Evolutionary conservation across 2,329 filamentous ascomycete genomes (phyloP).

Genomic region (Periconia macrospinosa): DNA sequence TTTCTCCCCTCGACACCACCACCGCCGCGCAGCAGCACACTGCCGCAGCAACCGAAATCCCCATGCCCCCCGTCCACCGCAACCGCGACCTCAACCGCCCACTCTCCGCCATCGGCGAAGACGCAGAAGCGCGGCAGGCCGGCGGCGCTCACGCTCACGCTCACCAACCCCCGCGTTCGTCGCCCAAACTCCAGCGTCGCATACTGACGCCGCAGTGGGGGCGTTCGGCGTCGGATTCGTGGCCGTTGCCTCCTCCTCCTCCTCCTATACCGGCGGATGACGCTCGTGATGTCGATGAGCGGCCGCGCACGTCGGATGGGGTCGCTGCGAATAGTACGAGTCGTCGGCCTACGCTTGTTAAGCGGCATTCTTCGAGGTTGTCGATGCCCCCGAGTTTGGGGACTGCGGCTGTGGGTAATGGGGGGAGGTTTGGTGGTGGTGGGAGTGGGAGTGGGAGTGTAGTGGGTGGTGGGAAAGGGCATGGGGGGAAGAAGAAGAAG

Average conservation of each 20-base stretch:
- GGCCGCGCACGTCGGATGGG: constrained; percentile 26
- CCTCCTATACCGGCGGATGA: constrained; percentile 28
- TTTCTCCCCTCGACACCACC: constrained; percentile 26
- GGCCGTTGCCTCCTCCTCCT: too few species aligned
- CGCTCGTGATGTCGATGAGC: constrained; percentile 11
- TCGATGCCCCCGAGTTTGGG: too few species aligned
- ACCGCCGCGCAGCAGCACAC: neutral
- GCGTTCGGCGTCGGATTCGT: constrained; percentile 44
- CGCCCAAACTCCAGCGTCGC: constrained; percentile 52
- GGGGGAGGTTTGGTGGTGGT: too few species aligned
- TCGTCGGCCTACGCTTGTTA: constrained; percentile 15
- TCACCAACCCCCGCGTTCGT: constrained; percentile 22
- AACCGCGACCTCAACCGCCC: constrained; percentile 26
- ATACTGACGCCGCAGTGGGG: constrained; percentile 38
- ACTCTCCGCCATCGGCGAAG: constrained; percentile 39
- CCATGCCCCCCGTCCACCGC: constrained; percentile 30
- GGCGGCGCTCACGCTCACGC: neutral
- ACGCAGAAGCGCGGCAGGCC: constrained; percentile 26
- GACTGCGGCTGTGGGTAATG: neutral
- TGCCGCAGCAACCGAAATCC: constrained; percentile 21
- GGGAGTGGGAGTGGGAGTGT: neutral
- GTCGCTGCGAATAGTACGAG: too few species aligned
- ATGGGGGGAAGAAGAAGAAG: constrained; percentile 61
- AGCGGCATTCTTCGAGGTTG: constrained; percentile 15
- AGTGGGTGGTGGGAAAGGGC: too few species aligned